Evolutionary conservation across 441 rosid species (phyloP).

Genomic region (Pelargonium myrrhifolium): DNA sequence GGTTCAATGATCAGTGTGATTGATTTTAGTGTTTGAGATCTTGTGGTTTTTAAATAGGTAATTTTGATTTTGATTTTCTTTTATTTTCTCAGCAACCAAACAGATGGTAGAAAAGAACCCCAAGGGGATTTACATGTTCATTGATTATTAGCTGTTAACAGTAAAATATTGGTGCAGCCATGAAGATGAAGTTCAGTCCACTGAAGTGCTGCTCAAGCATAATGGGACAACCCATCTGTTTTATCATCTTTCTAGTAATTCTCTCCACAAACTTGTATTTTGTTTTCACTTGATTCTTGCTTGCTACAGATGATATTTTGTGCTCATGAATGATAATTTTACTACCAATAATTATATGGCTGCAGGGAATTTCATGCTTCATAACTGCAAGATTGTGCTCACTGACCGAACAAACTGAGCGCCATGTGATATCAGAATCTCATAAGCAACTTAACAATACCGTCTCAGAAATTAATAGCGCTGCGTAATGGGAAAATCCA

Average conservation of each 20-base stretch:
- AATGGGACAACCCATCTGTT: conserved; percentile 22
- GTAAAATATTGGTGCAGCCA: conserved; percentile 5
- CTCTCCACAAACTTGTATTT: neutral
- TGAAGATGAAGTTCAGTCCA: conserved; percentile 23
- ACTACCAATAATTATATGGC: neutral
- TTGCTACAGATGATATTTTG: neutral
- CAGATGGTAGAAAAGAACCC: neutral
- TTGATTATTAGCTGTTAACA: too few relatives aligned
- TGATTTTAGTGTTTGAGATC: neutral
- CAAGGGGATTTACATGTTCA: too few relatives aligned
- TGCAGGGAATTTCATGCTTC: conserved; percentile 27
- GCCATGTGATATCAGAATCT: conserved; percentile 10
- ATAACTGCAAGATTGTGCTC: conserved; percentile 17
- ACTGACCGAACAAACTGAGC: conserved; percentile 18
- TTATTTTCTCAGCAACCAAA: too few relatives aligned
- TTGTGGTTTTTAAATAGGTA: neutral
- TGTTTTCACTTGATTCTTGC: neutral
- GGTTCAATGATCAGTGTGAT: neutral
- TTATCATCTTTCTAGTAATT: conserved; percentile 24
- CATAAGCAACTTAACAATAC: conserved; percentile 5
- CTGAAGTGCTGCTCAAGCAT: conserved; percentile 21
- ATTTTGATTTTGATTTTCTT: neutral
- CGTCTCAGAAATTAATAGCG: conserved; percentile 19
- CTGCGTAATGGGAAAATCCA: conserved; percentile 19
- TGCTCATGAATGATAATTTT: neutral